phyloP scores from a whole-genome alignment of 805 yeast species.

The Lachancea nothofagi region DNA sequence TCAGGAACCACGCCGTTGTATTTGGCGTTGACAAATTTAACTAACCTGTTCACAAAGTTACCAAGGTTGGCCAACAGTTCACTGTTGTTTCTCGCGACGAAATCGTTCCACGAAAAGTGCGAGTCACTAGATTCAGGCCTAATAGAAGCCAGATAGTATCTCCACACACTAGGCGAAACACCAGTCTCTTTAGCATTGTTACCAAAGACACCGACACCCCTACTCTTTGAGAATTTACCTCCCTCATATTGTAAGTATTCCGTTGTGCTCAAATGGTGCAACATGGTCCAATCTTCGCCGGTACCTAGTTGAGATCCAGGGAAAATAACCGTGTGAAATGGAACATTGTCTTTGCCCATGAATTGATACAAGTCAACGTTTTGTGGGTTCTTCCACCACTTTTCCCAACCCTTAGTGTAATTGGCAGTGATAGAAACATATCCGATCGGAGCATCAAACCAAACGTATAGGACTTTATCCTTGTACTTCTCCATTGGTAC shows the following conservation, averaged over 20 bases:
- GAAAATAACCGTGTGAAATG: constrained; percentile 98
- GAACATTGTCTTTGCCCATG: constrained; percentile 99
- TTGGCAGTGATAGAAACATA: constrained; percentile 94
- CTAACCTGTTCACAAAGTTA: constrained; percentile 89
- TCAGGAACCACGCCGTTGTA: constrained; percentile 86
- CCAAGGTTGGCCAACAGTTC: constrained; percentile 95
- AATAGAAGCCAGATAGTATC: constrained; percentile 86
- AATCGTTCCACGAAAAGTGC: constrained; percentile 96
- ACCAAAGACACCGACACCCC: constrained; percentile 97
- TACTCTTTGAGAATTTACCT: constrained; percentile 96
- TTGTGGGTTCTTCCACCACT: constrained; percentile 96
- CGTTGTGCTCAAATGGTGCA: constrained; percentile 87
- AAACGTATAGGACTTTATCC: constrained; percentile 90
- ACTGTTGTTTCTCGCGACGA: constrained; percentile 87
- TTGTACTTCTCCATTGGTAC: constrained; percentile 85
- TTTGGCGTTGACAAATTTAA: constrained; percentile 84
- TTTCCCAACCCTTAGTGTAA: constrained; percentile 71
- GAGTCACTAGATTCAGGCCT: constrained; percentile 96
- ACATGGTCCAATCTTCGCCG: constrained; percentile 78
- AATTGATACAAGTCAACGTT: constrained; percentile 86
- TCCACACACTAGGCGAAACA: constrained; percentile 89
- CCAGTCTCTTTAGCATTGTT: constrained; percentile 95
- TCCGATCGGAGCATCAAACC: constrained; percentile 99
- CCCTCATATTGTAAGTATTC: constrained; percentile 97
- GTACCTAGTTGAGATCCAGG: constrained; percentile 92